Conservation (phyloP, 2,329 filamentous ascomycete species). For the Hymenoscyphus linearis region DNA sequence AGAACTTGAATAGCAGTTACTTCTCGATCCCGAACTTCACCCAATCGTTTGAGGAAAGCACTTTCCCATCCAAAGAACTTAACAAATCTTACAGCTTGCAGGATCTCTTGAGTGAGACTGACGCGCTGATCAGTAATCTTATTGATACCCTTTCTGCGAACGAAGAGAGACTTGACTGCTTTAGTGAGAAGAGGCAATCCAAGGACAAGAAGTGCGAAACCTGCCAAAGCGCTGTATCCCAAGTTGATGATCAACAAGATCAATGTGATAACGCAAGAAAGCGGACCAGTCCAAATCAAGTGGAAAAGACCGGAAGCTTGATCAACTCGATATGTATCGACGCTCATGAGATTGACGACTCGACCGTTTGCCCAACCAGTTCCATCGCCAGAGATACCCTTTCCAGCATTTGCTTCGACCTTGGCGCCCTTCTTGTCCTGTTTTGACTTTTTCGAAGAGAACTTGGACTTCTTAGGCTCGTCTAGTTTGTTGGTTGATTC, state of each 20-base stretch:
- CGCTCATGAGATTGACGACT: conserved; percentile 89
- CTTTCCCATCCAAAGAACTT: conserved; percentile 97
- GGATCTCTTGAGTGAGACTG: conserved; percentile 83
- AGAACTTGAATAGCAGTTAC: conserved; percentile 80
- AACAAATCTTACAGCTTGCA: conserved; percentile 88
- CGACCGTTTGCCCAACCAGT: conserved; percentile 88
- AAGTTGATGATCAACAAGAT: conserved; percentile 79
- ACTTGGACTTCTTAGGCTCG: conserved; percentile 3
- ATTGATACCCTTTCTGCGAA: conserved; percentile 75
- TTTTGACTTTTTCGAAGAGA: conserved; percentile 34
- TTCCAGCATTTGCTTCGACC: conserved; percentile 31
- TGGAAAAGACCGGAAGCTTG: conserved; percentile 87
- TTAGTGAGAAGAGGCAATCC: conserved; percentile 72
- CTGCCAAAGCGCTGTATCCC: conserved; percentile 82
- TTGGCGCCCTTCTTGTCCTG: conserved; percentile 39
- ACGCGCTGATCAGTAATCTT: conserved; percentile 91
- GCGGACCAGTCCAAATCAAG: conserved; percentile 80
- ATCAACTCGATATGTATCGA: conserved; percentile 89
- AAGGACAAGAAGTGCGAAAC: conserved; percentile 76
- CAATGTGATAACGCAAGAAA: conserved; percentile 73
- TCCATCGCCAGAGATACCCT: conserved; percentile 60
- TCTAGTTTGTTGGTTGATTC: conserved; percentile 42
- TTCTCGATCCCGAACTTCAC: conserved; percentile 68
- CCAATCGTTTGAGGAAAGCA: conserved; percentile 73
- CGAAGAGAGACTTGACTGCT: conserved; percentile 72